Conservation (phyloP, 345 rosid species). For the Syzygium jambos region DNA sequence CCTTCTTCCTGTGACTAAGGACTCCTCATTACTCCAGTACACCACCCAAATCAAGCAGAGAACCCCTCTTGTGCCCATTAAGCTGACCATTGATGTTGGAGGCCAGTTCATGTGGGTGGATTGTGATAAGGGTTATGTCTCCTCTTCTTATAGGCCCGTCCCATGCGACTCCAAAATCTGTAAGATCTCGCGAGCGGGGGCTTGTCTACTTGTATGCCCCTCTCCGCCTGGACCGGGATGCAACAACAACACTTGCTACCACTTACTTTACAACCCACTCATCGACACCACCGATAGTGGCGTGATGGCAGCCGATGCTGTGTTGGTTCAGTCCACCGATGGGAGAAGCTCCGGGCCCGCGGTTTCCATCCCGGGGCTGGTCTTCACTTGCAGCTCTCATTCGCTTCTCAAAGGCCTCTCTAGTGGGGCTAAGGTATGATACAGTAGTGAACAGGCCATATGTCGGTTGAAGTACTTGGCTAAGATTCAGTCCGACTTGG, state of each 20-base stretch:
- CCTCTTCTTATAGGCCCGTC: background rate
- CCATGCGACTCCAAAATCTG: background rate
- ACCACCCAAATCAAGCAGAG: background rate
- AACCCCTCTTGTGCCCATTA: background rate
- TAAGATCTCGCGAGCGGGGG: background rate
- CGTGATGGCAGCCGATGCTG: background rate
- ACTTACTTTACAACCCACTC: background rate
- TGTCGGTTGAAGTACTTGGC: background rate
- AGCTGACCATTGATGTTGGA: background rate
- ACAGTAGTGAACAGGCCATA: background rate
- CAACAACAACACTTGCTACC: background rate
- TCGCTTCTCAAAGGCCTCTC: background rate
- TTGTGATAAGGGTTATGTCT: background rate
- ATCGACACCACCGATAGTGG: background rate
- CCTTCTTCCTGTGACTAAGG: background rate
- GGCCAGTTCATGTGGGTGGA: background rate
- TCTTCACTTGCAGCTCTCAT: slow-evolving; percentile 5
- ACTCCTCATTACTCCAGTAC: background rate
- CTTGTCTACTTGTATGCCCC: background rate
- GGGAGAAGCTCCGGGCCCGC: background rate
- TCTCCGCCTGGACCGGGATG: background rate
- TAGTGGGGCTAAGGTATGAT: background rate
- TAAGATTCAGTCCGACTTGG: background rate
- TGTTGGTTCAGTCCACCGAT: background rate
- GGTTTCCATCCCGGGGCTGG: background rate